A percentile compares a stretch with the other conserved stretches of the same genome.
These are phyloP conservation scores for Malus hybrid DNA, from an alignment of 331 rosid genomes.

Conservation along the genomic window DNA sequence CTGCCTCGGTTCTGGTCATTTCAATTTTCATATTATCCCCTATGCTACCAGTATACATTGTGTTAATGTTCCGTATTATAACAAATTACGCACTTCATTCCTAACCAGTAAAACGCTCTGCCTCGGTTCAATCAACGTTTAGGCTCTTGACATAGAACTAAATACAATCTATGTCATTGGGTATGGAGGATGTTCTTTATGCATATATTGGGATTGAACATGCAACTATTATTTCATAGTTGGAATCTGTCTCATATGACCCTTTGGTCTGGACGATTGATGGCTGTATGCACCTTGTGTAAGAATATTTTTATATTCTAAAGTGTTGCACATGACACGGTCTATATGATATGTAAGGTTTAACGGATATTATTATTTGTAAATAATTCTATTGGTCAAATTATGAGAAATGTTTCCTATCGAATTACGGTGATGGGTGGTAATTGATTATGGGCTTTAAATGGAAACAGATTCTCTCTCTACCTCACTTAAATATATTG, in stretches of 20 bases:
- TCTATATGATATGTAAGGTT: too few relatives aligned
- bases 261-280: neutral
- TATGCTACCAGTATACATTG: neutral
- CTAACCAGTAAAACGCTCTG: neutral
- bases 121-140: neutral
- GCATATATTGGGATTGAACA: neutral
- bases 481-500: too few relatives aligned
- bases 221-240: neutral
- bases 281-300: neutral
- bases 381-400: too few relatives aligned
- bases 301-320: too few relatives aligned
- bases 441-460: too few relatives aligned
- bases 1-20: neutral
- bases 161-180: too few relatives aligned
- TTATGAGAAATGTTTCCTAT: too few relatives aligned
- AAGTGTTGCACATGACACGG: too few relatives aligned
- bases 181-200: neutral
- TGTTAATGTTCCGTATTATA: neutral
- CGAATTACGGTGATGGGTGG: too few relatives aligned
- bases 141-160: neutral
- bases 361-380: too few relatives aligned
- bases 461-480: too few relatives aligned
- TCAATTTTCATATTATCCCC: neutral
- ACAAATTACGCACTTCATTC: neutral
- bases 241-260: neutral